These are phyloP conservation scores for Bryoerythrophyllum caledonicum DNA, from an alignment of 225 moss, liverwort and hornwort species.

Conservation along the genomic window DNA sequence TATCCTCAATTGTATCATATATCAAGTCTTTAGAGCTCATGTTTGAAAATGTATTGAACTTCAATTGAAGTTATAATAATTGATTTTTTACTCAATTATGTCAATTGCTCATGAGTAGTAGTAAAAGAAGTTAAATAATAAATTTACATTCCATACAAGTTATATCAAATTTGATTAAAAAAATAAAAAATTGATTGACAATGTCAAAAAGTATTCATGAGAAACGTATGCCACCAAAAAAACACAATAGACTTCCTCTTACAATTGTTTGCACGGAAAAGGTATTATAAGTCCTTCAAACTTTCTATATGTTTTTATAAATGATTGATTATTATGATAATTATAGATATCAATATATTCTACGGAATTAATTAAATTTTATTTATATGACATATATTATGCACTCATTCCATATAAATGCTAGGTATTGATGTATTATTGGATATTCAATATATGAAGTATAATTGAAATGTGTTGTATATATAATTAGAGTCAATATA, in stretches of 20 bases:
- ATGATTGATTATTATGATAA: too few relatives aligned
- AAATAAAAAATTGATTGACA: not conserved
- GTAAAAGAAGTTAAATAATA: too few relatives aligned
- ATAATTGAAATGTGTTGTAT: not conserved
- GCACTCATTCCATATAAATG: not conserved
- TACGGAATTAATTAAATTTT: too few relatives aligned
- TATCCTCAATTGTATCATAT: too few relatives aligned
- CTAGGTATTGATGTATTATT: not conserved
- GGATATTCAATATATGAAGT: not conserved
- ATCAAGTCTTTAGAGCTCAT: too few relatives aligned
- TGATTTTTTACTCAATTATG: too few relatives aligned
- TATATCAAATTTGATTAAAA: not conserved
- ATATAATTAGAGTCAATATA: not conserved
- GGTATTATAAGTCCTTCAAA: not conserved
- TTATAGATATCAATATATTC: too few relatives aligned
- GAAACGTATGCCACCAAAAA: slow-evolving; percentile 1
- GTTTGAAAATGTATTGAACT: too few relatives aligned
- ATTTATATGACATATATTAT: too few relatives aligned
- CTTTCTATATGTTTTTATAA: too few relatives aligned
- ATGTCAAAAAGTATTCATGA: not conserved
- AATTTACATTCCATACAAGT: not conserved
- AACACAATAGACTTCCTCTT: slow-evolving; percentile 35
- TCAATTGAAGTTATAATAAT: too few relatives aligned
- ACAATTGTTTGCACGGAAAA: slow-evolving; percentile 39
- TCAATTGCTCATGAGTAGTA: too few relatives aligned